Base-by-base conservation (phyloP, 2,329 filamentous ascomycete genomes). In the Chalara sp. region DNA sequence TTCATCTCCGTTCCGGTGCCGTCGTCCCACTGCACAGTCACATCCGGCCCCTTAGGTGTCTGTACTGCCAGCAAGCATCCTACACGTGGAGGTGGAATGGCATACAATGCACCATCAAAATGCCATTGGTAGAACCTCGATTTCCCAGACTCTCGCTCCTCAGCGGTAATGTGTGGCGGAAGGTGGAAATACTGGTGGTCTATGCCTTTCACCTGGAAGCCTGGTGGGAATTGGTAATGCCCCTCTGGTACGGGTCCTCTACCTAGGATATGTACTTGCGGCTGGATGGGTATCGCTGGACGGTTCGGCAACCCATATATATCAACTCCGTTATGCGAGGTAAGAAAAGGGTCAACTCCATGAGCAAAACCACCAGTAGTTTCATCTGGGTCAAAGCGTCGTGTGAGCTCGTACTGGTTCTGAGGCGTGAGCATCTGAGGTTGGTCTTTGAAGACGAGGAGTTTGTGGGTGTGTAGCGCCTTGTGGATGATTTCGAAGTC, bases 361-460 rank as follows among this genome's bases (percentile, higher is more conserved):
- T 69, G 68, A 7, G 68, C 67, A 32, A 68, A 70, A 1, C 67
- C 67, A 11, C 68, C 66, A 1, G 66, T 67, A 6, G 57, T 67
- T 42, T 58, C 64, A 8, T 66, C 59, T 0, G 65, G 67, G 51
- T 69, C 67, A 35, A 69, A 65, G 60, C 44, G 46, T 46, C 56
- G 50, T 1, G 68, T 68, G 21, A 70, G 55, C 11, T 57, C 55
- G 52, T 69, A 69, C 50, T 69, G 66, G 29, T 68, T 62, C 53
- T 67, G 57, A 1, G 67, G 65, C 10, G 35, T 52, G 6, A 69
- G 60, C 66, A 68, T 68, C 41, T 60, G 41, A 1, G 64, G 65
- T 55, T 69, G 66, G 50, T 64, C 63, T 58, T 68, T 68, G 58
- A 69, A 69, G n/a, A 68, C 62, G 13, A 68, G 59, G 13, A 68